Percentiles rank a stretch among this genome's conserved stretches.
Evolutionary conservation across 305 asterid genomes (phyloP).

Genomic region (Salvia sclarea): DNA sequence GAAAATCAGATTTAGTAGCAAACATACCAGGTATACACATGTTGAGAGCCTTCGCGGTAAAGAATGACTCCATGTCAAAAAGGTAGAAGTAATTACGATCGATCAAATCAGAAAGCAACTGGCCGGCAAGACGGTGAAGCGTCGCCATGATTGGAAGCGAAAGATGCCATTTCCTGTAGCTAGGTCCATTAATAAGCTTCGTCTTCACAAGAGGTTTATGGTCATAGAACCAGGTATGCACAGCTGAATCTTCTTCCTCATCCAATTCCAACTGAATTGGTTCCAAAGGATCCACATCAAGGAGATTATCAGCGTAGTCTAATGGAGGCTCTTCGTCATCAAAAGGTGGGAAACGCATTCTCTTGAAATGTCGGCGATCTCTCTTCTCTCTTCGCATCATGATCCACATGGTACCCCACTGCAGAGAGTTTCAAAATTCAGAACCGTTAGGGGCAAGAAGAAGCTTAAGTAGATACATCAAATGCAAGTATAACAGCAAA

Average conservation of each 20-base stretch:
- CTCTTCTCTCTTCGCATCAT: constrained; percentile 99
- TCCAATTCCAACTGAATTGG: constrained; percentile 98
- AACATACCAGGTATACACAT: constrained; percentile 98
- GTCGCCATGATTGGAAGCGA: constrained; percentile 99
- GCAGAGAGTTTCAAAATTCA: constrained; percentile 28
- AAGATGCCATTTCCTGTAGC: constrained; percentile 98
- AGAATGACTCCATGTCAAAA: constrained; percentile 99
- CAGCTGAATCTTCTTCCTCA: constrained; percentile 99
- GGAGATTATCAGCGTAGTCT: constrained; percentile 95
- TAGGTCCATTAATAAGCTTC: constrained; percentile 96
- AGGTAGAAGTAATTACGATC: constrained; percentile 96
- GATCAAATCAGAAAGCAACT: constrained; percentile 91
- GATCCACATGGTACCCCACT: constrained; percentile 99
- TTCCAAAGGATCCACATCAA: constrained; percentile 98
- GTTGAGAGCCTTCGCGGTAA: constrained; percentile 98
- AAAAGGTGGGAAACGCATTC: constrained; percentile 99
- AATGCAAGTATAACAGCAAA: neutral
- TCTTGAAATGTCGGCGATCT: constrained; percentile 96
- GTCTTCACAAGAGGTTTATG: constrained; percentile 98
- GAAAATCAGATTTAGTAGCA: neutral
- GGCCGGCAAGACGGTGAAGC: constrained; percentile 97
- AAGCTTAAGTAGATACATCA: neutral
- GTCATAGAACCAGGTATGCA: constrained; percentile 97
- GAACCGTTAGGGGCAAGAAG: constrained; percentile 9
- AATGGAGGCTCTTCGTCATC: constrained; percentile 99